These are phyloP conservation scores for Peniophora sp. DNA, from an alignment of 1,284 basidiomycete species.

Conservation along the genomic window DNA sequence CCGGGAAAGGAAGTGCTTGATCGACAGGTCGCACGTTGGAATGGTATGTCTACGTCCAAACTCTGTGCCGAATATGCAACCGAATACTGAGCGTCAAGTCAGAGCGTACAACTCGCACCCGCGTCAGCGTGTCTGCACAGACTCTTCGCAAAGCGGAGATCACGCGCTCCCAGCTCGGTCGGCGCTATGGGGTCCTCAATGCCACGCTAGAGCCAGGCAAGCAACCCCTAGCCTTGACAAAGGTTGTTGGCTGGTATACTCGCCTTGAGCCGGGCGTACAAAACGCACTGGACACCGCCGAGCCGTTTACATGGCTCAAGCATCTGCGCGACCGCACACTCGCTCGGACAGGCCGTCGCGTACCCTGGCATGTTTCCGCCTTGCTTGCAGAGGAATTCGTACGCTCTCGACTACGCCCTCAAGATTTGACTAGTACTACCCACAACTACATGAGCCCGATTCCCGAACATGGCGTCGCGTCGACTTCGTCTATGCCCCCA, in stretches of 20 bases:
- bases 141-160: conserved; percentile 60
- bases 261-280: conserved; percentile 36
- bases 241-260: conserved; percentile 52
- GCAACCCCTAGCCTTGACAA: conserved; percentile 34
- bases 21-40: conserved; percentile 21
- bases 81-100: not conserved
- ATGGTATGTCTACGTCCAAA: conserved; percentile 13
- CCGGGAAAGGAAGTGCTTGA: conserved; percentile 33
- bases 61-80: not conserved
- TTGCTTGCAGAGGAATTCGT: conserved; percentile 56
- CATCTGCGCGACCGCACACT: conserved; percentile 44
- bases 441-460: conserved; percentile 35
- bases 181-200: conserved; percentile 53
- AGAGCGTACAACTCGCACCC: conserved; percentile 56
- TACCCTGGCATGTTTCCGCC: conserved; percentile 59
- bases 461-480: conserved; percentile 26
- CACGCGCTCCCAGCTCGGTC: conserved; percentile 53
- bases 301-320: conserved; percentile 66
- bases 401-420: conserved; percentile 8
- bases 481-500: conserved; percentile 18
- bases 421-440: conserved; percentile 25
- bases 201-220: conserved; percentile 24
- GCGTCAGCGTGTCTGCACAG: conserved; percentile 35
- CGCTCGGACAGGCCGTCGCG: conserved; percentile 22
- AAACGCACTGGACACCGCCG: conserved; percentile 45